Evolutionary conservation across 2,329 filamentous ascomycete species (phyloP).

Genomic region (Nothomitra cinnamomea): DNA sequence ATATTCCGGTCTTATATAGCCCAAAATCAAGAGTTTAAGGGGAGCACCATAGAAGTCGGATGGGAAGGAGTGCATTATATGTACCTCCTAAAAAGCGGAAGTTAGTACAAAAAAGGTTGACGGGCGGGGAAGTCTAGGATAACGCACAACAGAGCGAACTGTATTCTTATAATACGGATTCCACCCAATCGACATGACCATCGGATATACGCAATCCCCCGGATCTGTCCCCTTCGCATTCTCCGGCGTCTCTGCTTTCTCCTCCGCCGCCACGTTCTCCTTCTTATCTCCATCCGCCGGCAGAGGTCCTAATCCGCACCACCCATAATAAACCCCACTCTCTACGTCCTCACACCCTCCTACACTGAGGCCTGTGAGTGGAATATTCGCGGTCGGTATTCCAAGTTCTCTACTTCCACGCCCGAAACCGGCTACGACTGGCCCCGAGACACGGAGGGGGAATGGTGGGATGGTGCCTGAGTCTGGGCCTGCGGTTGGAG

Average conservation of each 20-base stretch:
- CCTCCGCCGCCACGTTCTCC: not conserved
- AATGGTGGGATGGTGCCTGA: slow-evolving; percentile 60
- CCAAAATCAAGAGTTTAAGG: slow-evolving; percentile 65
- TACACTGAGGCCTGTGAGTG: slow-evolving; percentile 50
- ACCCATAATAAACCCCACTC: slow-evolving; percentile 88
- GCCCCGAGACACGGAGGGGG: slow-evolving; percentile 67
- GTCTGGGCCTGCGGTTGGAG: slow-evolving; percentile 55
- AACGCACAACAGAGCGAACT: slow-evolving; percentile 50
- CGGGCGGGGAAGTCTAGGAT: not conserved
- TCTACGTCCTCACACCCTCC: slow-evolving; percentile 43
- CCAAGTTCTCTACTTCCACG: slow-evolving; percentile 90
- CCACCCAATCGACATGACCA: slow-evolving; percentile 90
- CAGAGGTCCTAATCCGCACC: slow-evolving; percentile 51
- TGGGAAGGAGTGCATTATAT: slow-evolving; percentile 62
- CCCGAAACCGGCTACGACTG: slow-evolving; percentile 84
- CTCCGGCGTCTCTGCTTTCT: not conserved
- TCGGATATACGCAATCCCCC: slow-evolving; percentile 43
- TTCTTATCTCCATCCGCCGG: not conserved
- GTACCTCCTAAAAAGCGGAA: slow-evolving; percentile 45
- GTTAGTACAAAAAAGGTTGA: not conserved
- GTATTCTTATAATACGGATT: slow-evolving; percentile 96
- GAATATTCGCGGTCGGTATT: slow-evolving; percentile 88
- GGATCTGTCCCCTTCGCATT: no score
- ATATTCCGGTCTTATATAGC: slow-evolving; percentile 76
- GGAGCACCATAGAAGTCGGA: slow-evolving; percentile 72